These are phyloP conservation scores for Zhuliangozyma parablackwelliae DNA, from an alignment of 1,139 yeast genomes.

Conservation along the genomic window DNA sequence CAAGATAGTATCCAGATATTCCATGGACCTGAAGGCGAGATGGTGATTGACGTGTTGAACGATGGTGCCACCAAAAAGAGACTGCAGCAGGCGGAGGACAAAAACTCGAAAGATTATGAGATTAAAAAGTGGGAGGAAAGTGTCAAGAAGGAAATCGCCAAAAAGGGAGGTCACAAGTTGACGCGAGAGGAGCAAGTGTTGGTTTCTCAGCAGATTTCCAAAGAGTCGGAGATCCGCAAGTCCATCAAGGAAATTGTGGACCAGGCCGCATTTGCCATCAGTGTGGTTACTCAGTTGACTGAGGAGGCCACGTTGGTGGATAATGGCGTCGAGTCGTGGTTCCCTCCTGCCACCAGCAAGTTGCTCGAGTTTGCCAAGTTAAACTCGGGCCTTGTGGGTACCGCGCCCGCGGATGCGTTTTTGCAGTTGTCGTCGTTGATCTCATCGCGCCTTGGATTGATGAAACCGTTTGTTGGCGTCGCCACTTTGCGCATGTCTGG, in stretches of 20 bases:
- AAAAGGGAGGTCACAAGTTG: conserved; percentile 51
- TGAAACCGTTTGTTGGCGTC: conserved; percentile 57
- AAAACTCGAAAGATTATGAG: conserved; percentile 78
- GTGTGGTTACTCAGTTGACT: conserved; percentile 51
- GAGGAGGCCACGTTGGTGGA: conserved; percentile 48
- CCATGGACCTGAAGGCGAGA: conserved; percentile 62
- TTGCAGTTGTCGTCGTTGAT: conserved; percentile 39
- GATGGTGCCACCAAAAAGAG: conserved; percentile 19
- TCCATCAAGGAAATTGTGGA: conserved; percentile 36
- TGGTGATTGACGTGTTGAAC: conserved; percentile 61
- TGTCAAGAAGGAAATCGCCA: conserved; percentile 68
- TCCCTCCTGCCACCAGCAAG: conserved; percentile 53
- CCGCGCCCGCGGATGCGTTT: conserved; percentile 32
- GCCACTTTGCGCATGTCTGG: conserved; percentile 57
- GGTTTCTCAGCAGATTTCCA: conserved; percentile 55
- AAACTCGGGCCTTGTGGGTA: conserved; percentile 36
- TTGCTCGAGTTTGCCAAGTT: conserved; percentile 39
- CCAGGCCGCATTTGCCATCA: conserved; percentile 45
- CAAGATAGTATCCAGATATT: conserved; percentile 49
- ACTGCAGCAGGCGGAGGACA: conserved; percentile 39
- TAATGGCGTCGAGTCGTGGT: conserved; percentile 73
- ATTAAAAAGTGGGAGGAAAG: conserved; percentile 87
- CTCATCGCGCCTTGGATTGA: conserved; percentile 47
- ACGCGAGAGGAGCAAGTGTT: conserved; percentile 71
- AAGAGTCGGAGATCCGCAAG: conserved; percentile 55